Evolutionary conservation across 2,329 filamentous ascomycete genomes (phyloP).

Genomic region (Calonectria honghensis): DNA sequence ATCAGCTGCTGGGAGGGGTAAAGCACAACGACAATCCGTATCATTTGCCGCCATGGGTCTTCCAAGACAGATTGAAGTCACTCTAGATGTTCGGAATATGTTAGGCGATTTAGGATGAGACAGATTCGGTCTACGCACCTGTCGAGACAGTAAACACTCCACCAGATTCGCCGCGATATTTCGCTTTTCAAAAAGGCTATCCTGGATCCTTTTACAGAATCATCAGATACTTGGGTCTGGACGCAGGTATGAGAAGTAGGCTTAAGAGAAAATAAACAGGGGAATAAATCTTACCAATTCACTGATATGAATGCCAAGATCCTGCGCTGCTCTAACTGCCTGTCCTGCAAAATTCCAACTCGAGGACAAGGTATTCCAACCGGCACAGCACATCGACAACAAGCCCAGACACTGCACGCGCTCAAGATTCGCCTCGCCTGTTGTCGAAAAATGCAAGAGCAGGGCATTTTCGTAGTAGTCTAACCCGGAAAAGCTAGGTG

Average conservation of each 20-base stretch:
- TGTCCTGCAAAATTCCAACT: slow-evolving; percentile 55
- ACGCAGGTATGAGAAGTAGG: not conserved
- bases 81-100: slow-evolving; percentile 32
- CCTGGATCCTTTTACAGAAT: slow-evolving; percentile 25
- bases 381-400: slow-evolving; percentile 55
- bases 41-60: slow-evolving; percentile 54
- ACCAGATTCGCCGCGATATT: slow-evolving; percentile 56
- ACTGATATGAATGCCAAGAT: slow-evolving; percentile 55
- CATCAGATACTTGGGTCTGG: not conserved
- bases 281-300: slow-evolving; percentile 42
- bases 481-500: slow-evolving; percentile 52
- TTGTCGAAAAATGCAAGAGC: slow-evolving; percentile 42
- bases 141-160: slow-evolving; percentile 56
- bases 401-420: slow-evolving; percentile 56
- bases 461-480: slow-evolving; percentile 47
- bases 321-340: slow-evolving; percentile 54
- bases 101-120: not conserved
- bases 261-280: not conserved
- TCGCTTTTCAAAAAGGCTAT: slow-evolving; percentile 29
- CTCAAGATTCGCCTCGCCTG: slow-evolving; percentile 55
- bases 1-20: slow-evolving; percentile 53
- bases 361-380: slow-evolving; percentile 57
- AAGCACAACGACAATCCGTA: slow-evolving; percentile 55
- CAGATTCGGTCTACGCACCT: slow-evolving; percentile 40
- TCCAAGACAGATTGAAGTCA: slow-evolving; percentile 56